phyloP scores from a whole-genome alignment of 1,139 yeast genomes.

The Entelexis paramagnoliae region DNA sequence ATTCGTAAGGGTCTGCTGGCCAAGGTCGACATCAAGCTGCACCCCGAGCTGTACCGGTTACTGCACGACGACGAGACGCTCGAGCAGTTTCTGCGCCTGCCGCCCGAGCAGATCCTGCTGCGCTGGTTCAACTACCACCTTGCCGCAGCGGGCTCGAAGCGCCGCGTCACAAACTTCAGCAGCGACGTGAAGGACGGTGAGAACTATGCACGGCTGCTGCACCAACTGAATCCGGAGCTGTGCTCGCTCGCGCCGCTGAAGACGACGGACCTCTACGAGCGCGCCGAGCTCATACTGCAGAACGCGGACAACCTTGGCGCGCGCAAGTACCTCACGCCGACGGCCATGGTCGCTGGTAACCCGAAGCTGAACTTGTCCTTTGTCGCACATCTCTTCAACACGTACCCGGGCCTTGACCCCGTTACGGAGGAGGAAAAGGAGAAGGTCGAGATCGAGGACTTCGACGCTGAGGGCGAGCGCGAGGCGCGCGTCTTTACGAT shows the following conservation, averaged over 20 bases:
- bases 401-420: conserved; percentile 94
- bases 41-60: conserved; percentile 90
- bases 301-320: conserved; percentile 89
- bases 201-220: conserved; percentile 76
- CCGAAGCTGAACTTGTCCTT: conserved; percentile 93
- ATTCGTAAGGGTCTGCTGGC: conserved; percentile 90
- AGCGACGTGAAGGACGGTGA: conserved; percentile 91
- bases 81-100: conserved; percentile 89
- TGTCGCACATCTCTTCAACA: conserved; percentile 92
- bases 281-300: conserved; percentile 77
- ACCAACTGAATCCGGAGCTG: conserved; percentile 75
- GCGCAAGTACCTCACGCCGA: conserved; percentile 90
- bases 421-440: conserved; percentile 87
- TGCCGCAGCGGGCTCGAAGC: conserved; percentile 83
- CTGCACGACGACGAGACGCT: conserved; percentile 94
- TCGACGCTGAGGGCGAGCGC: conserved; percentile 99
- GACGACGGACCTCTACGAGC: conserved; percentile 53
- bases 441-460: conserved; percentile 71
- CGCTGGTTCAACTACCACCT: conserved; percentile 97
- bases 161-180: conserved; percentile 77
- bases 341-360: conserved; percentile 87
- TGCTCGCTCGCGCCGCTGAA: conserved; percentile 79
- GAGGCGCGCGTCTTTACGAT: conserved; percentile 97
- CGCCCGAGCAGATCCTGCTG: conserved; percentile 92
- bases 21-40: conserved; percentile 89